Evolutionary conservation across 805 yeast genomes (phyloP), one percentile per base, ranked within the genome.

Genomic region (Saturnispora ahearnii): DNA sequence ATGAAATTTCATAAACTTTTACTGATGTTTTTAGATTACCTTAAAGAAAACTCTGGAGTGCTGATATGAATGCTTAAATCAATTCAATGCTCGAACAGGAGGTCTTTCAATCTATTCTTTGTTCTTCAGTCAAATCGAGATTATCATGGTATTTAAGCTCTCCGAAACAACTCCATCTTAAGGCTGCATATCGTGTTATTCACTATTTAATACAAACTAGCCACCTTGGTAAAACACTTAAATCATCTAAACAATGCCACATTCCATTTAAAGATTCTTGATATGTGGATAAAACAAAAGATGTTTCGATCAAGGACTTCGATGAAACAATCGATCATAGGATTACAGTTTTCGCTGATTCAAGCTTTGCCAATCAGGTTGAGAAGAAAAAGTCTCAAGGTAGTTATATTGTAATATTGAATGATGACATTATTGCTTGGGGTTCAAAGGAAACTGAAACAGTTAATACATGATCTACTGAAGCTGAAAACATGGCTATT

Each of bases 391-490:
- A 21, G 10, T 50, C 47, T 5, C 50, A 46, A 41, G 36, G 43
- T n/a, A 18, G 18, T 18, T 42, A 29, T 18, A 28, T 46, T 30
- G 46, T 41, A 3, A 36, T 34, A n/a, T 10, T 51, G 6, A 48
- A 51, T 24, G 31, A 31, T 12, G 46, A 41, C 31, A 44, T 46
- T 6, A 32, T 50, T 7, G 37, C 45, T 5, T 48, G 46, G 51
- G 12, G 28, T 18, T 51, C 53, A 12, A 37, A 18, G 5, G 26
- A 44, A 12, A 32, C 8, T 18, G 18, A 18, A 18, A 2, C 26
- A 15, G 44, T 48, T 24, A 43, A 49, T 9, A 12, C 40, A 11
- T 44, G 44, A 11, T 48, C 43, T 22, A 44, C 52, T n/a, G 53
- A 51, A 46, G 28, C 47, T 21, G 48, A 18, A 45, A 43, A 40